Evolutionary conservation across 75 land plant species (phyloP).

Genomic region (Azolla pinnata): DNA sequence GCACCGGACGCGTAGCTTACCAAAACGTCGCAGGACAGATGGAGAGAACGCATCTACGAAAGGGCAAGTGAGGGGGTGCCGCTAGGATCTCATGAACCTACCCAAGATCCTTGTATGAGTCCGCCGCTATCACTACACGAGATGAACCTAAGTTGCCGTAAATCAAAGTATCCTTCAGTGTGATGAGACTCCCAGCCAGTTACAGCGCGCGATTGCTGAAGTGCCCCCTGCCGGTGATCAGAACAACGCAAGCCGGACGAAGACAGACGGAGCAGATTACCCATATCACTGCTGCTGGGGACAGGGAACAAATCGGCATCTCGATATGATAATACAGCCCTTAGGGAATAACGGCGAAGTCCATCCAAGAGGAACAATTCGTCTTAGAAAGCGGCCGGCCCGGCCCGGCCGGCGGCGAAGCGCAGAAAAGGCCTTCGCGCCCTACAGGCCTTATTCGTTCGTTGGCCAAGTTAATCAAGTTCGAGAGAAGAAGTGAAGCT

Average conservation of each 20-base stretch:
- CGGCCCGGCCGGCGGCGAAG: not conserved
- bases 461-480: too few species aligned
- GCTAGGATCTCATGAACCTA: not conserved
- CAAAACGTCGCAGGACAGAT: not conserved
- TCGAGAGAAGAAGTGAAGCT: too few species aligned
- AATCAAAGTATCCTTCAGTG: not conserved
- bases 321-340: not conserved
- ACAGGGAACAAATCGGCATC: not conserved
- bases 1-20: slow-evolving; percentile 8
- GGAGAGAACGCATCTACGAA: too few species aligned
- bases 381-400: not conserved
- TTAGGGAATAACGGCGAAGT: not conserved
- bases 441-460: too few species aligned
- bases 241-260: slow-evolving; percentile 1
- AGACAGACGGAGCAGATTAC: not conserved
- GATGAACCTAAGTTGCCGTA: slow-evolving; percentile 1
- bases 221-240: slow-evolving; percentile 2
- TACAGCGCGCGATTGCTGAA: slow-evolving; percentile 1
- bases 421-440: too few species aligned
- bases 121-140: not conserved
- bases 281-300: not conserved
- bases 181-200: not conserved
- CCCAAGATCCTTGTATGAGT: slow-evolving; percentile 3
- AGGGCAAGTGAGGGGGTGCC: not conserved
- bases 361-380: not conserved